Percentiles rank a stretch among this genome's conserved stretches.
Conservation (phyloP, 306 rosid species). For the Trifolium fragiferum region DNA sequence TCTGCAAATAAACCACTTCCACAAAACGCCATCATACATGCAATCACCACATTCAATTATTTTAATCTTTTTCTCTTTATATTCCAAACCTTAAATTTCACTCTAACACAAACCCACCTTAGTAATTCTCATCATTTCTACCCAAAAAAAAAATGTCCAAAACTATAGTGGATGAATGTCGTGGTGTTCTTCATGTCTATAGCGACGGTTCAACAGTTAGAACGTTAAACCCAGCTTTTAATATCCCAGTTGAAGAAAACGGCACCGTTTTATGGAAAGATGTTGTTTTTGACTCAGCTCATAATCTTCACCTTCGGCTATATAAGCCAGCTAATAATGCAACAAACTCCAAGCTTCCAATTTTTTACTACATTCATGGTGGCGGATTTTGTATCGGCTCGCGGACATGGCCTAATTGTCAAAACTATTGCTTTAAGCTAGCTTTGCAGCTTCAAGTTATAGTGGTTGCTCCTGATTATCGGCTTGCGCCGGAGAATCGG, state of each 20-base stretch:
- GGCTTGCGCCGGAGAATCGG: slow-evolving; percentile 82
- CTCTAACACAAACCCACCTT: background rate
- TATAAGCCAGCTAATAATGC: slow-evolving; percentile 57
- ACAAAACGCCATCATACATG: background rate
- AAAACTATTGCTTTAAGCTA: slow-evolving; percentile 76
- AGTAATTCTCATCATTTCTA: background rate
- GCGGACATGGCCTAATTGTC: slow-evolving; percentile 85
- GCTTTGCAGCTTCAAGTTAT: slow-evolving; percentile 59
- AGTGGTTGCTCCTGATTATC: slow-evolving; percentile 70
- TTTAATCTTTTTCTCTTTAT: background rate
- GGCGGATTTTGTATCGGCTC: slow-evolving; percentile 98
- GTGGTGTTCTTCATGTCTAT: slow-evolving; percentile 81
- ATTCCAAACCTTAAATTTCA: background rate
- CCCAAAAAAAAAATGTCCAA: slow-evolving; percentile 48
- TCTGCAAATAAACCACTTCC: background rate
- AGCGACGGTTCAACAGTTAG: slow-evolving; percentile 79
- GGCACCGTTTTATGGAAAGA: slow-evolving; percentile 79
- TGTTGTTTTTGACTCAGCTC: slow-evolving; percentile 55
- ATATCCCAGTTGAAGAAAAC: slow-evolving; percentile 57
- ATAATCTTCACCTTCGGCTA: slow-evolving; percentile 72
- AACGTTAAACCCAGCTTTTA: slow-evolving; percentile 58
- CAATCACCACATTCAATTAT: background rate
- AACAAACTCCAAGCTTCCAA: slow-evolving; percentile 55
- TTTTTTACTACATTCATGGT: slow-evolving; percentile 82
- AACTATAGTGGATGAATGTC: slow-evolving; percentile 65